Conservation (phyloP, 202 grass and related monocot species). For the Carex arenaria region DNA sequence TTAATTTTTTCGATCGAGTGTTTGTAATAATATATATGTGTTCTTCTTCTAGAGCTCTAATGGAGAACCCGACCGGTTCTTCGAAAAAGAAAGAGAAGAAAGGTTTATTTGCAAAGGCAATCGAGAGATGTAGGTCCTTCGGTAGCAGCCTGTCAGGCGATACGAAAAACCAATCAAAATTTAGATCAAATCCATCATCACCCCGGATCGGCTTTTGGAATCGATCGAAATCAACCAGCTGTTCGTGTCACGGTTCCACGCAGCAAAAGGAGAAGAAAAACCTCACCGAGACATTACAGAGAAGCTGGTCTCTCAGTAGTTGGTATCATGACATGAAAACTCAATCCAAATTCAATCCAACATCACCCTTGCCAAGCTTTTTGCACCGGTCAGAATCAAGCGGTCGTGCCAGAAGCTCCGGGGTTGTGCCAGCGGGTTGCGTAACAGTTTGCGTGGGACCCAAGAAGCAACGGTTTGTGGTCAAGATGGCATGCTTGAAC, state of each 20-base stretch:
- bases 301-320: conserved; percentile 40
- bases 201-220: background rate
- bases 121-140: background rate
- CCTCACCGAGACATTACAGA: conserved; percentile 45
- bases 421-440: conserved; percentile 33
- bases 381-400: background rate
- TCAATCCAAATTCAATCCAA: background rate
- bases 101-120: background rate
- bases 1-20: too few species aligned
- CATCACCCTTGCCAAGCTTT: background rate
- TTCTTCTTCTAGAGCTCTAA: background rate
- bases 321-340: background rate
- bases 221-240: background rate
- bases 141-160: background rate
- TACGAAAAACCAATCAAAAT: background rate
- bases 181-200: background rate
- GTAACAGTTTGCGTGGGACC: conserved; percentile 62
- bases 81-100: conserved; percentile 3
- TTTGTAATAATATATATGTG: background rate
- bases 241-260: background rate
- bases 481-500: conserved; percentile 55
- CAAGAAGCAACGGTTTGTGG: conserved; percentile 48
- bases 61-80: conserved; percentile 32
- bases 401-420: background rate
- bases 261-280: conserved; percentile 30